Base-by-base conservation (phyloP, 2,329 filamentous ascomycete genomes). In the Teratosphaeria nubilosa region DNA sequence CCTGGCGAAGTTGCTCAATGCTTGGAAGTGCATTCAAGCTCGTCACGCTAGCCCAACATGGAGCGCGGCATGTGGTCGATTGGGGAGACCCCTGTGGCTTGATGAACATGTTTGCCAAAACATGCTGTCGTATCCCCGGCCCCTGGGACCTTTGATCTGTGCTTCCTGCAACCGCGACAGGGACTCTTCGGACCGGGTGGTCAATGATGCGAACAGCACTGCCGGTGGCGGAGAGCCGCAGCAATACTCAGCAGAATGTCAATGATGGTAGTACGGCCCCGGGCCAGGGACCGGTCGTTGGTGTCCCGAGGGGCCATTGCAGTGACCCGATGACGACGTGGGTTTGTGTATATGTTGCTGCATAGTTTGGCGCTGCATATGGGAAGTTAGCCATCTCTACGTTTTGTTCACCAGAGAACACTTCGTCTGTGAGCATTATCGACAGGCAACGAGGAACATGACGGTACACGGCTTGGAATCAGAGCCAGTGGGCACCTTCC, bases 401-500 rank as follows among this genome's bases (percentile, higher is more conserved):
- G 52, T 59, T 52, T 56, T 48, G 50, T 56, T 41, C 10, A 14
- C 52, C 22, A 51, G 24, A n/a, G 25, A 54, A 3, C 5, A 32
- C 27, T 37, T 27, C 34, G 13, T 20, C n/a, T 37, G n/a, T 50
- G 24, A 25, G 20, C 22, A 27, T 48, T 25, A 13, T 1, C 9
- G 6, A 14, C 3, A 58, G 14, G n/a, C 32, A 56, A 60, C 20
- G 74, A 71, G 25, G 71, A 58, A 13, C 31, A 71, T 67, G 75
- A 77, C 64, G 11, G 56, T 63, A 16, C 62, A 68, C 57, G 66
- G 66, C 51, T 27, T 58, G 31, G 68, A 68, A 60, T 69, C 72
- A 45, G 79, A 75, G 66, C 78, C 79, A 20, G 70, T 81, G n/a
- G 79, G 79, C 37, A 79, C 77, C 3, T 82, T 81, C 66, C 75